These are phyloP conservation scores for Neonectria neomacrospora DNA, from an alignment of 2,329 filamentous ascomycete genomes.

Conservation along the genomic window DNA sequence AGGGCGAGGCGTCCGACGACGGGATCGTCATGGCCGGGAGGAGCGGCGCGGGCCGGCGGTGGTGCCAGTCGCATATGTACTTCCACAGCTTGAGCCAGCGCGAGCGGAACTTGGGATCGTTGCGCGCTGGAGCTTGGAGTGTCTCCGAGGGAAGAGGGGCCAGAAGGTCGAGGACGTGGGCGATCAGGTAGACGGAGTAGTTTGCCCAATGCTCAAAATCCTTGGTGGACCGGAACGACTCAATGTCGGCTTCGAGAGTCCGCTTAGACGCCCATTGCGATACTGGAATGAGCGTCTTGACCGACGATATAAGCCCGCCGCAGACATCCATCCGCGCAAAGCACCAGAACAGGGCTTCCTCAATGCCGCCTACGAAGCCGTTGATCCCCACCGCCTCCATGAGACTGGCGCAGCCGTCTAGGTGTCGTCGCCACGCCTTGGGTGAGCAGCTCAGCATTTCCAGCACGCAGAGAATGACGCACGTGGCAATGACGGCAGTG, in stretches of 20 bases:
- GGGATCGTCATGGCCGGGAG: conserved; percentile 50
- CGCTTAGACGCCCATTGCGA: conserved; percentile 56
- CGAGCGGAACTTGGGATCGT: conserved; percentile 41
- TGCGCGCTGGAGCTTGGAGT: conserved; percentile 30
- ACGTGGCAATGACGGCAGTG: conserved; percentile 62
- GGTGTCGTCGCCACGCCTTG: conserved; percentile 61
- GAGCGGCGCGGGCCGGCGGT: conserved; percentile 49
- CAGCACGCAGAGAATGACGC: conserved; percentile 64
- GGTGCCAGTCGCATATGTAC: conserved; percentile 55
- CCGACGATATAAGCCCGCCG: conserved; percentile 62
- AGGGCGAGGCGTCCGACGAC: conserved; percentile 57
- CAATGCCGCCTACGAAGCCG: conserved; percentile 60
- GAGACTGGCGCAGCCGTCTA: conserved; percentile 63
- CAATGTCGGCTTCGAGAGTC: conserved; percentile 46
- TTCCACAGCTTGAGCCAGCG: conserved; percentile 54
- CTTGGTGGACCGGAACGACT: conserved; percentile 49
- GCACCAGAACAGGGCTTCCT: conserved; percentile 65
- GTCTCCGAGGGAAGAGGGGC: conserved; percentile 36
- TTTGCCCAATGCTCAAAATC: conserved; percentile 62
- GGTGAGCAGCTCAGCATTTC: conserved; percentile 63
- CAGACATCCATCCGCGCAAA: conserved; percentile 66
- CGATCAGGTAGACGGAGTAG: conserved; percentile 60
- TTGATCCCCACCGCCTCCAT: conserved; percentile 62
- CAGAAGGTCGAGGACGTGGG: conserved; percentile 56
- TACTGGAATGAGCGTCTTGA: conserved; percentile 61